phyloP scores from a whole-genome alignment of 2,329 filamentous ascomycete species.

The Aaosphaeria arxii region DNA sequence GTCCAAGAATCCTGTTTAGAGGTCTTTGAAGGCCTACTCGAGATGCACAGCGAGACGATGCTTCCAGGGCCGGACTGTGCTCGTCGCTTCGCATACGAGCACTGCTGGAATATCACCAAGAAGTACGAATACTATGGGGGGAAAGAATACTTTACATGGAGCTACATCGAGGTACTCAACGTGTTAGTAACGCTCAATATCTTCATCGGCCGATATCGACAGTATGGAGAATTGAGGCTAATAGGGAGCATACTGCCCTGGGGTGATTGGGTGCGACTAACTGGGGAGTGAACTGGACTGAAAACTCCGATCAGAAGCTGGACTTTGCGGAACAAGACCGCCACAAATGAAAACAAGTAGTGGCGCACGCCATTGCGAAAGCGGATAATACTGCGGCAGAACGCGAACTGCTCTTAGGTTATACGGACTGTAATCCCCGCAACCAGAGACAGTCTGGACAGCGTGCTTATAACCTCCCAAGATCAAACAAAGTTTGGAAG shows the following conservation, averaged over 20 bases:
- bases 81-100: constrained; percentile 7
- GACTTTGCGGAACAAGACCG: too few relatives aligned
- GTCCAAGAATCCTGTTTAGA: background rate
- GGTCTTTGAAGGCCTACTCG: background rate
- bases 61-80: background rate
- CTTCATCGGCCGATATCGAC: constrained; percentile 27
- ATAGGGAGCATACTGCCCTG: constrained; percentile 19
- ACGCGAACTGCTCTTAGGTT: too few relatives aligned
- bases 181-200: constrained; percentile 25
- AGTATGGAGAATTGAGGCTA: constrained; percentile 20
- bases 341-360: too few relatives aligned
- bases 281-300: background rate
- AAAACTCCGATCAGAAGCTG: background rate
- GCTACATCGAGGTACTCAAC: constrained; percentile 13
- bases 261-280: constrained; percentile 6
- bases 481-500: too few relatives aligned
- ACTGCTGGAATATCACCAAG: constrained; percentile 18
- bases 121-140: constrained; percentile 2
- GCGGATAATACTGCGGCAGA: too few relatives aligned
- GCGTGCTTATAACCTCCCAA: too few relatives aligned
- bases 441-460: too few relatives aligned
- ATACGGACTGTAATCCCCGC: too few relatives aligned
- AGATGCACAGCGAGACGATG: background rate
- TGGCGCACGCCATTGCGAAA: too few relatives aligned
- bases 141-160: constrained; percentile 21